A percentile compares a stretch with the other conserved stretches of the same genome.
Conservation (phyloP, 2,329 filamentous ascomycete genomes). For the Fusarium lateritium region DNA sequence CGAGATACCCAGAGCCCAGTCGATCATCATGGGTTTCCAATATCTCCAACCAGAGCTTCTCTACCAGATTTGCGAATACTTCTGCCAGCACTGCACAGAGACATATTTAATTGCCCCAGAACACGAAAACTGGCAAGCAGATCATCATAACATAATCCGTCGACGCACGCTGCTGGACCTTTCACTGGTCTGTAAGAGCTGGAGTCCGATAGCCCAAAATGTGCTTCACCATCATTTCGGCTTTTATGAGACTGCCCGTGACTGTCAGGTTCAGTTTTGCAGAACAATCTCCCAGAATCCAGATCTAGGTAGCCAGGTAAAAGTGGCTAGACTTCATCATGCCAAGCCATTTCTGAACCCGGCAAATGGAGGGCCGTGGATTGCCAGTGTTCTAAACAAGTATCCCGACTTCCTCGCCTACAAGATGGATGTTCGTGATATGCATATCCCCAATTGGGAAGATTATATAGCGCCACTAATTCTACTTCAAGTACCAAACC, state of each 20-base stretch:
- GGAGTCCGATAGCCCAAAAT: slow-evolving; percentile 10
- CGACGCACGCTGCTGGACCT: slow-evolving; percentile 4
- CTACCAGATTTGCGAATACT: slow-evolving; percentile 7
- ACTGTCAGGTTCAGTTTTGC: not conserved
- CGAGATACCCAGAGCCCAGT: too few relatives aligned
- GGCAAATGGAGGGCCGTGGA: not conserved
- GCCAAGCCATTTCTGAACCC: not conserved
- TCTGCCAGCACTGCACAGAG: slow-evolving; percentile 27
- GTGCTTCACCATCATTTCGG: slow-evolving; percentile 29
- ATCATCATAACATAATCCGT: not conserved
- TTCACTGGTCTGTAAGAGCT: not conserved
- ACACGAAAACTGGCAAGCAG: not conserved
- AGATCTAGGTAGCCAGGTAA: not conserved
- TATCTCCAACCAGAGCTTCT: not conserved
- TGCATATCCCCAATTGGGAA: not conserved
- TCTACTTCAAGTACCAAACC: not conserved
- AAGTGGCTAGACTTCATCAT: not conserved
- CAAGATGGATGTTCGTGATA: too few relatives aligned
- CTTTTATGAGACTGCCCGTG: not conserved
- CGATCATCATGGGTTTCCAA: not conserved
- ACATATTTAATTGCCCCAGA: not conserved
- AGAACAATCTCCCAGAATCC: slow-evolving; percentile 1
- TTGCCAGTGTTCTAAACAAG: not conserved
- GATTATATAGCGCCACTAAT: not conserved
- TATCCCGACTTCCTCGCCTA: not conserved